phyloP scores from a whole-genome alignment of 768 basidiomycete genomes.

The Inosperma sp. region DNA sequence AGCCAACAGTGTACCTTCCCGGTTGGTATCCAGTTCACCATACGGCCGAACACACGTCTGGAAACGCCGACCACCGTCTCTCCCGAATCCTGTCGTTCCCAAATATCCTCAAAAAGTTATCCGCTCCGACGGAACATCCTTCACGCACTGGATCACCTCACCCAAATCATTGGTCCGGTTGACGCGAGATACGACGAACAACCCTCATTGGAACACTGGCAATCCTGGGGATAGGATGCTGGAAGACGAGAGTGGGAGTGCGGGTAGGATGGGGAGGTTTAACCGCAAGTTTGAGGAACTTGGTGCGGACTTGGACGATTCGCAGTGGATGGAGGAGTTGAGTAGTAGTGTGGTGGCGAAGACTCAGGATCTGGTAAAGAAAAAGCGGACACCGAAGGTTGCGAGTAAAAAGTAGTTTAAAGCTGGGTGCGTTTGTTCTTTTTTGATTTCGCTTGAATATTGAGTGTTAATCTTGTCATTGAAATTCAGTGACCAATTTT shows the following conservation, averaged over 20 bases:
- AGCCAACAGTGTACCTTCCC: constrained; percentile 3
- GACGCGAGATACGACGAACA: constrained; percentile 85
- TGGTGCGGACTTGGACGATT: constrained; percentile 21
- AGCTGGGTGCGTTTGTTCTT: no score
- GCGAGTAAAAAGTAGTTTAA: no score
- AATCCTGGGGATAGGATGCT: constrained; percentile 46
- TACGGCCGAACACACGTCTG: constrained; percentile 84
- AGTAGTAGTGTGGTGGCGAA: constrained; percentile 22
- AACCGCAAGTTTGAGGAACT: constrained; percentile 59
- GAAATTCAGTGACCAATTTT: no score
- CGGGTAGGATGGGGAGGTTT: constrained; percentile 79
- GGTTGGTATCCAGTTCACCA: constrained; percentile 60
- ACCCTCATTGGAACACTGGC: constrained; percentile 80
- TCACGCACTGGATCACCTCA: constrained; percentile 84
- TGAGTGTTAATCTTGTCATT: no score
- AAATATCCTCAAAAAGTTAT: constrained; percentile 83
- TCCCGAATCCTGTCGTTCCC: constrained; percentile 82
- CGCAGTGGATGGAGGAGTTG: constrained; percentile 27
- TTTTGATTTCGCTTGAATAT: no score
- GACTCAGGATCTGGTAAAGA: constrained; percentile 19
- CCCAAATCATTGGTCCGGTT: constrained; percentile 72
- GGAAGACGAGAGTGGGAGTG: constrained; percentile 66
- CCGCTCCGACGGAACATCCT: constrained; percentile 84
- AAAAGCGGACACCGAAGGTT: constrained; percentile 2
- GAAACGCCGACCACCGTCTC: constrained; percentile 58